Evolutionary conservation across 1,284 basidiomycete species (phyloP), one percentile per base, ranked within the genome.

Genomic region (Cryptococcus sp.): DNA sequence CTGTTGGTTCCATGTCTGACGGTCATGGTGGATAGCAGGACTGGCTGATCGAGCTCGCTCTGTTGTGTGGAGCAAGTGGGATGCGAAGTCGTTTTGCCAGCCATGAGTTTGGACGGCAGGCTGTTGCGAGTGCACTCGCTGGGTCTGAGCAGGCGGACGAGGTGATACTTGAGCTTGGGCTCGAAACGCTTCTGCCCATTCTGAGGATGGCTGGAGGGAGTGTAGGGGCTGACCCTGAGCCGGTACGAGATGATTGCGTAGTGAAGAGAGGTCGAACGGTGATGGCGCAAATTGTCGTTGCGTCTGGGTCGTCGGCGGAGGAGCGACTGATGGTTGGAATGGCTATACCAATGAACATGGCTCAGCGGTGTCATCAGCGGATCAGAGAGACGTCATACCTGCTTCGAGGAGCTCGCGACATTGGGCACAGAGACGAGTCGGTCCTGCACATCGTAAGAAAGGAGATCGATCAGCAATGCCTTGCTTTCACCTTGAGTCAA

Each of bases 241-340:
- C 11, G 65, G 62, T 3, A 65, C 58, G 5, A 78, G 67, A 48
- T 75, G 73, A 17, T 67, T 62, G 13, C 68, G 66, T 2, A 76
- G 69, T 20, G 72, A 63, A 7, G 68, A 60, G 13, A 78, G 67
- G 55, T 77, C 74, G 63, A 77, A 77, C 0, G 72, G 38, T 20
- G 55, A 43, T 15, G 63, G 52, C 35, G 58, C 15, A 17, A 54
- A 35, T 20, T 47, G 58, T 16, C 23, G 25, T 23, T 39, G 30
- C 38, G 25, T 23, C 42, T 22, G 51, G 39, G 35, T 25, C 16
- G 52, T 22, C 23, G 43, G 55, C 20, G 35, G 20, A 38, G 19
- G 42, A 52, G 38, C 30, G 57, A 30, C 22, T 10, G 58, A 51
- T 6, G 51, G 51, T 13, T 50, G 20, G 48, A 65, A 65, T 3